A percentile compares a stretch with the other conserved stretches of the same genome.
phyloP scores from a whole-genome alignment of 768 basidiomycete species.

The Leucosporidium scottii region DNA sequence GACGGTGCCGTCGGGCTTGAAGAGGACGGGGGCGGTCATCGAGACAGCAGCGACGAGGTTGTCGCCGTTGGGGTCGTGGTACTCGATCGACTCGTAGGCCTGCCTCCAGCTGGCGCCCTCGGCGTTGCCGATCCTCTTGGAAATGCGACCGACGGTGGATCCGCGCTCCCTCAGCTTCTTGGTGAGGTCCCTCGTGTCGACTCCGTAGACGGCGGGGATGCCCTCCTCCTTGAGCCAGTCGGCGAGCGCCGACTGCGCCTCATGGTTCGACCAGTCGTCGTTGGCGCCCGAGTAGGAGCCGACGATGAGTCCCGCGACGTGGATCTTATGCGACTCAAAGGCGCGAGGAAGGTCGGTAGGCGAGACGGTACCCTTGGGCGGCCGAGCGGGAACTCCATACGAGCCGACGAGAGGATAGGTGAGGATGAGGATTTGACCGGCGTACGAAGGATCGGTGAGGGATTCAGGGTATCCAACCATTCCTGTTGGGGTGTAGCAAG shows the following conservation, averaged over 20 bases:
- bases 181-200: conserved; percentile 93
- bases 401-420: conserved; percentile 97
- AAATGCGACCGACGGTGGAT: conserved; percentile 76
- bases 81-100: conserved; percentile 72
- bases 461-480: conserved; percentile 99
- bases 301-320: conserved; percentile 82
- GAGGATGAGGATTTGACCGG: conserved; percentile 93
- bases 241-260: conserved; percentile 77
- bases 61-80: conserved; percentile 75
- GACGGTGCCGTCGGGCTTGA: conserved; percentile 51
- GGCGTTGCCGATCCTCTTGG: conserved; percentile 56
- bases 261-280: conserved; percentile 86
- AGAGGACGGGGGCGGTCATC: conserved; percentile 58
- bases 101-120: conserved; percentile 61
- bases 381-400: conserved; percentile 86
- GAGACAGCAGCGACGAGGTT: conserved; percentile 92
- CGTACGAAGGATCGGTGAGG: conserved; percentile 94
- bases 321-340: conserved; percentile 93
- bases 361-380: conserved; percentile 47
- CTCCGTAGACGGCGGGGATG: conserved; percentile 87
- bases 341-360: conserved; percentile 47
- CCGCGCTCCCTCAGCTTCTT: conserved; percentile 94
- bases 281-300: conserved; percentile 68
- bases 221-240: conserved; percentile 92
- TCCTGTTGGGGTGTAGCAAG: conserved; percentile 49